A percentile compares a stretch with the other conserved stretches of the same genome.
Evolutionary conservation across 148 eudicot genomes (phyloP).

Genomic region (Rhododendron williamsianum): DNA sequence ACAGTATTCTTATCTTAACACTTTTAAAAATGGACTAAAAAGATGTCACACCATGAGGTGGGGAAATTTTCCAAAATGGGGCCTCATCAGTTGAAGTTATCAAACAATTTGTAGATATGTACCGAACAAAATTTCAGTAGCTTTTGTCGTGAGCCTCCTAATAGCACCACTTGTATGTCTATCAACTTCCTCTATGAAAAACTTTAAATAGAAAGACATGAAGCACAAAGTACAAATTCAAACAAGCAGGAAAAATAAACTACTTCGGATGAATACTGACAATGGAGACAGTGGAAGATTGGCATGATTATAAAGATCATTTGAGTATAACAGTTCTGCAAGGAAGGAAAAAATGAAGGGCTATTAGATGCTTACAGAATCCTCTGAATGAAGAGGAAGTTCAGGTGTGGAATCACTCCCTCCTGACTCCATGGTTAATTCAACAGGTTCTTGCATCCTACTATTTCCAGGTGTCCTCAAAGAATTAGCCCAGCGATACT

Average conservation of each 20-base stretch:
- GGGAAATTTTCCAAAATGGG: neutral
- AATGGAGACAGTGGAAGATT: neutral
- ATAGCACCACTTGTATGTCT: neutral
- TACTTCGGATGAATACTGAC: neutral
- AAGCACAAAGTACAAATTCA: neutral
- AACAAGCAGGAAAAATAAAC: neutral
- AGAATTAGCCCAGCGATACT: constrained; percentile 30
- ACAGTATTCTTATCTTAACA: neutral
- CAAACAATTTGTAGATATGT: neutral
- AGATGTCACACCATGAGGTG: neutral
- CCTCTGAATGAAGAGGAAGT: constrained; percentile 39
- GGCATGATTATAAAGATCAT: neutral
- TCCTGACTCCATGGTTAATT: constrained; percentile 7
- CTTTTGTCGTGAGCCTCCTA: neutral
- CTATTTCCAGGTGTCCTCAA: constrained; percentile 16
- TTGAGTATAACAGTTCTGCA: neutral
- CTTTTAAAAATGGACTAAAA: neutral
- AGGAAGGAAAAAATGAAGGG: neutral
- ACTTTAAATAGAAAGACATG: neutral
- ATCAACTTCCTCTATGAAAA: neutral
- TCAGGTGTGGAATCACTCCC: constrained; percentile 17
- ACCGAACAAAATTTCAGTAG: neutral
- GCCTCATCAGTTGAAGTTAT: neutral
- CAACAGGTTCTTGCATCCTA: constrained; percentile 15
- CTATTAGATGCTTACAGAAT: constrained; percentile 50